These are phyloP conservation scores for Glycine soja DNA, from an alignment of 306 rosid genomes.

Conservation along the genomic window DNA sequence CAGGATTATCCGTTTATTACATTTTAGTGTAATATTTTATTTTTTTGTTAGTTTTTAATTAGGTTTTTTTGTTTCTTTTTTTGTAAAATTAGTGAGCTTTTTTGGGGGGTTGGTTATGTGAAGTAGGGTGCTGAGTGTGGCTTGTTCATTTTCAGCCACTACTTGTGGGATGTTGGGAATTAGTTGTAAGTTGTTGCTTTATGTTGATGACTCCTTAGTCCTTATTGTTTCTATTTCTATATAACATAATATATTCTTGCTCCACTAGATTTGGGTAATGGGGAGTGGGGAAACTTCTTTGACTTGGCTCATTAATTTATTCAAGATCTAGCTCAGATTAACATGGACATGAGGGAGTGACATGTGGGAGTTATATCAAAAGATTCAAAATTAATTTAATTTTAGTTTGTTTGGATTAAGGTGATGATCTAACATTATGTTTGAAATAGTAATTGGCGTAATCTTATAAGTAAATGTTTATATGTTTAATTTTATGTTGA, in stretches of 20 bases:
- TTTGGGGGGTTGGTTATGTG: slow-evolving; percentile 9
- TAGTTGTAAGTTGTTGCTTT: neutral
- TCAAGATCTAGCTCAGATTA: neutral
- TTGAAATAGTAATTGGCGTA: too few species aligned
- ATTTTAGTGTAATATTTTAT: neutral
- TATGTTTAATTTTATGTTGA: too few species aligned
- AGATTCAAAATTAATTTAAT: too few species aligned
- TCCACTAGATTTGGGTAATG: neutral
- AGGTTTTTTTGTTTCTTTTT: slow-evolving; percentile 5
- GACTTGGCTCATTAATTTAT: neutral
- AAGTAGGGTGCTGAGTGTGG: slow-evolving; percentile 39
- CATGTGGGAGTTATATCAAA: too few species aligned
- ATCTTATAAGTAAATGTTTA: too few species aligned
- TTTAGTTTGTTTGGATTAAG: too few species aligned
- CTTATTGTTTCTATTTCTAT: slow-evolving; percentile 27
- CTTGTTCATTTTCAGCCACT: neutral
- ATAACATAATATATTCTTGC: slow-evolving; percentile 14
- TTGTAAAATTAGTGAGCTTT: slow-evolving; percentile 14
- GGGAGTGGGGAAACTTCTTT: neutral
- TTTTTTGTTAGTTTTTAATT: slow-evolving; percentile 38
- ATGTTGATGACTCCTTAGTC: neutral
- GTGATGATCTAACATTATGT: too few species aligned
- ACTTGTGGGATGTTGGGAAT: slow-evolving; percentile 44
- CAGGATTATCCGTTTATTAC: too few species aligned
- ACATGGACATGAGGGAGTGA: neutral